Evolutionary conservation across 2,329 filamentous ascomycete genomes (phyloP), one percentile per base, ranked within the genome.

Genomic region (Colletotrichum endophyticum): DNA sequence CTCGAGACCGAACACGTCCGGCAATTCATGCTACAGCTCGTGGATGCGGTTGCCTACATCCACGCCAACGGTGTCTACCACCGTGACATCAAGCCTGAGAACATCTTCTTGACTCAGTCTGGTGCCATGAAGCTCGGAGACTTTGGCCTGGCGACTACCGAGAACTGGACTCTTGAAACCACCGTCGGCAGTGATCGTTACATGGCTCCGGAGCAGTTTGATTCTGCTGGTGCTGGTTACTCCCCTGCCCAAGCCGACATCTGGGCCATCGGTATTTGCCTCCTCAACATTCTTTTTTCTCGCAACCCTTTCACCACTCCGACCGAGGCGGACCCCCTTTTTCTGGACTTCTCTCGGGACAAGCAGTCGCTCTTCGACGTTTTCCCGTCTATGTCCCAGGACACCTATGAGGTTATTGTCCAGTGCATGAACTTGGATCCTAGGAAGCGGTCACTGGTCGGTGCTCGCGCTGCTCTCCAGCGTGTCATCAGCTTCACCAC

Each of bases 11-110:
- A 98, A 84, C 96, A 99, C 84, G 97, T 99, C 77, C 95, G 97
- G 79, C 95, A 95, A 79, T 98, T 99, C 88, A 99, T 99, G 97
- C 89, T 98, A 76, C 93, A 99, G 87, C 92, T 99, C 39, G 92
- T 99, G 70, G 94, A 95, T 83, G 95, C 96, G 67, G 94, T 99
- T 66, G 93, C 95, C 78, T 96, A 95, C 86, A 95, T 98, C 86
- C 97, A 99, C 85, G 91, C 91, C 78, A 96, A 96, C 85, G 96
- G 95, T 79, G 92, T 99, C 83, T 98, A 96, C 85, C 97, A 99
- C 84, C 95, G 97, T 77, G 97, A 99, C 85, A 98, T 99, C 91
- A 99, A 99, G 88, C 97, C 97, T 1, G 97, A 99, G 90, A 99
- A 99, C 89, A 98, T 99, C 85, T 99, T 99, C 85, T 90, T 99